phyloP scores from a whole-genome alignment of 768 basidiomycete genomes.

The Tubosaeta sp. region DNA sequence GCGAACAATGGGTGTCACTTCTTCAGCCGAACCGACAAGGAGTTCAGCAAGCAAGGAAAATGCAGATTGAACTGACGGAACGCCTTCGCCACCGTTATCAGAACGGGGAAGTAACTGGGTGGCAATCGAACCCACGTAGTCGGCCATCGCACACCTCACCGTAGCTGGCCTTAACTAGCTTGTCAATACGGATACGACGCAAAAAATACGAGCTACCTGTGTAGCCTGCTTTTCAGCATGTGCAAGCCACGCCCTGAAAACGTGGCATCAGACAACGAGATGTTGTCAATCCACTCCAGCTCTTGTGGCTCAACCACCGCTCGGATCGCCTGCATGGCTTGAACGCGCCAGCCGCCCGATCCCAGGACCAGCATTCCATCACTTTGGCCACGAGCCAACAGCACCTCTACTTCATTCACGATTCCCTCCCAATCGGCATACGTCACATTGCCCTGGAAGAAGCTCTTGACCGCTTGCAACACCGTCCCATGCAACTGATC shows the following conservation, averaged over 20 bases:
- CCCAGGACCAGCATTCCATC: background rate
- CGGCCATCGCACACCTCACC: slow-evolving; percentile 19
- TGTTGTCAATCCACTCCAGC: slow-evolving; percentile 54
- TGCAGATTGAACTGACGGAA: slow-evolving; percentile 28
- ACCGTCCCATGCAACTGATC: slow-evolving; percentile 24
- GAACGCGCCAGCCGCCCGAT: slow-evolving; percentile 17
- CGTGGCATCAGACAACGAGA: slow-evolving; percentile 36
- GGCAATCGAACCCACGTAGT: slow-evolving; percentile 17
- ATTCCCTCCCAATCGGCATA: slow-evolving; percentile 13
- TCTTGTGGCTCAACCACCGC: slow-evolving; percentile 43
- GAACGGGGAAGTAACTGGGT: slow-evolving; percentile 7
- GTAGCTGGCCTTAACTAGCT: slow-evolving; percentile 11
- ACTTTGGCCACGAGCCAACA: background rate
- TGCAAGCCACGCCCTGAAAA: slow-evolving; percentile 43
- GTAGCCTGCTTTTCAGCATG: slow-evolving; percentile 42
- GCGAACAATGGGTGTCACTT: slow-evolving; percentile 46
- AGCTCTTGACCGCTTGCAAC: slow-evolving; percentile 19
- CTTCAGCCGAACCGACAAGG: slow-evolving; percentile 44
- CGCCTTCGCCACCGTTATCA: background rate
- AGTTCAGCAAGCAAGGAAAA: slow-evolving; percentile 33
- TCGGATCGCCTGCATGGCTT: slow-evolving; percentile 29
- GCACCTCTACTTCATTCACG: slow-evolving; percentile 11
- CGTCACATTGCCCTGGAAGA: slow-evolving; percentile 16
- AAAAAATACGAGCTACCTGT: slow-evolving; percentile 30
- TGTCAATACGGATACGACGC: slow-evolving; percentile 6